Percentiles rank a stretch among this genome's conserved stretches.
phyloP scores from a whole-genome alignment of 1,284 basidiomycete genomes.

The Trichosporon inkin region DNA sequence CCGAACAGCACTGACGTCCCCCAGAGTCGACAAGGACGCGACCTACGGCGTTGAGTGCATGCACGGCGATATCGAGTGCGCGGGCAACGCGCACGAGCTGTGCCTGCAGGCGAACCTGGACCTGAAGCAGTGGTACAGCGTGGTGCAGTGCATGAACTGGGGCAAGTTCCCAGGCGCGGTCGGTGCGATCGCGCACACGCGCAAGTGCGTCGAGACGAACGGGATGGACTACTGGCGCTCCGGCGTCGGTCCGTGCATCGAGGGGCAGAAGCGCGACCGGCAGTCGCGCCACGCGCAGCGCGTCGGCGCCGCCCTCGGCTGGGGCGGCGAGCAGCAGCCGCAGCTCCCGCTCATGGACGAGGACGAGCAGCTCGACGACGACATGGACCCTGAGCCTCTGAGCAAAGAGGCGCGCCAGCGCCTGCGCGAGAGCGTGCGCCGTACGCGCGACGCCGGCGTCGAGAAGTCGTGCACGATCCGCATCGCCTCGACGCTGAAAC shows the following conservation, averaged over 20 bases:
- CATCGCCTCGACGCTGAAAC: slow-evolving; percentile 55
- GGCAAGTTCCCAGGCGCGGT: slow-evolving; percentile 59
- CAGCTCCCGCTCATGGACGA: background rate
- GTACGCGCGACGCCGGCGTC: slow-evolving; percentile 57
- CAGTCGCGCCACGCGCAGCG: slow-evolving; percentile 8
- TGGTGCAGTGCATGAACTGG: slow-evolving; percentile 68
- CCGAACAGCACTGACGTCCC: background rate
- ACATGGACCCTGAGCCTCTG: slow-evolving; percentile 54
- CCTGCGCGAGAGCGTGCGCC: slow-evolving; percentile 59
- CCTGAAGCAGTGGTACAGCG: slow-evolving; percentile 63
- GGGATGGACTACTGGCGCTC: slow-evolving; percentile 63
- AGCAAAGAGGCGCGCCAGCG: slow-evolving; percentile 48
- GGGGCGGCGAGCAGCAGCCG: slow-evolving; percentile 1
- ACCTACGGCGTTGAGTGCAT: slow-evolving; percentile 69
- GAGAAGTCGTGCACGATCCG: slow-evolving; percentile 80
- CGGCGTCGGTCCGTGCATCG: slow-evolving; percentile 60
- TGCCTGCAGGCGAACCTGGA: slow-evolving; percentile 57
- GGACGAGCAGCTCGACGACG: slow-evolving; percentile 19
- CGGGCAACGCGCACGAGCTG: slow-evolving; percentile 76
- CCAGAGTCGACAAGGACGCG: slow-evolving; percentile 61
- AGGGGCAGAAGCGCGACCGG: slow-evolving; percentile 25
- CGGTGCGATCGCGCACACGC: slow-evolving; percentile 62
- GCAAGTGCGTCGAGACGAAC: slow-evolving; percentile 61
- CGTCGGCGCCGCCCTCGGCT: background rate
- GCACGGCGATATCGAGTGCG: slow-evolving; percentile 72